Conservation (phyloP, 805 yeast species). For the Candida berthetii region DNA sequence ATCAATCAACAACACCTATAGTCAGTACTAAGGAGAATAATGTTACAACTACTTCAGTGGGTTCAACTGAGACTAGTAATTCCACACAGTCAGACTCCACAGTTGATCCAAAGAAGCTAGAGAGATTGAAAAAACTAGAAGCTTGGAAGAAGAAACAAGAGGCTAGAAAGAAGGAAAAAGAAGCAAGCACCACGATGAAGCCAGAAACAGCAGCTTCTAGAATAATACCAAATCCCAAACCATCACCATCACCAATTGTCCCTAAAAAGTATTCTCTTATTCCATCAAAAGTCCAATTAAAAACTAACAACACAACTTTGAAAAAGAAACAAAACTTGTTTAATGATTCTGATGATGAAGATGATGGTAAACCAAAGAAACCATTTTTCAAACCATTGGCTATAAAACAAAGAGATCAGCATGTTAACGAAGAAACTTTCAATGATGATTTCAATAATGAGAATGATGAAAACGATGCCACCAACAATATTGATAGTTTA, state of each 20-base stretch:
- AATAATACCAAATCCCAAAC: not conserved
- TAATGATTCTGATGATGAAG: conserved; percentile 25
- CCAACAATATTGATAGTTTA: conserved; percentile 36
- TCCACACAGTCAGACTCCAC: conserved; percentile 1
- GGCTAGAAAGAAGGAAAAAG: conserved; percentile 17
- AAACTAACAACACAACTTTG: not conserved
- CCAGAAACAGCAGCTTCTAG: not conserved
- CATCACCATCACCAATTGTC: not conserved
- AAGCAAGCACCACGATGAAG: conserved; percentile 4
- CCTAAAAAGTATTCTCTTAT: not conserved
- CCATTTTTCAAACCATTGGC: conserved; percentile 14
- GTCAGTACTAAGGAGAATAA: too few species aligned
- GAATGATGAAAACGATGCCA: too few species aligned
- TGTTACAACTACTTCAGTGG: too few species aligned
- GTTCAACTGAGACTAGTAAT: not conserved
- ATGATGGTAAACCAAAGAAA: conserved; percentile 8
- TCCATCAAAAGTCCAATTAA: not conserved
- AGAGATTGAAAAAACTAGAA: conserved; percentile 34
- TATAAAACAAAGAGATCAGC: not conserved
- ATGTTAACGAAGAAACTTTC: conserved; percentile 7
- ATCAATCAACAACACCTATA: too few species aligned
- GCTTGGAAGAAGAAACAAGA: conserved; percentile 45
- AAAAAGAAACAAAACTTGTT: conserved; percentile 14
- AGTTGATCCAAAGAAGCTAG: conserved; percentile 14
- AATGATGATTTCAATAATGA: conserved; percentile 3